Evolutionary conservation across 2,329 filamentous ascomycete genomes (phyloP), one percentile per base, ranked within the genome.

Genomic region (Cladosporium sphaerospermum): DNA sequence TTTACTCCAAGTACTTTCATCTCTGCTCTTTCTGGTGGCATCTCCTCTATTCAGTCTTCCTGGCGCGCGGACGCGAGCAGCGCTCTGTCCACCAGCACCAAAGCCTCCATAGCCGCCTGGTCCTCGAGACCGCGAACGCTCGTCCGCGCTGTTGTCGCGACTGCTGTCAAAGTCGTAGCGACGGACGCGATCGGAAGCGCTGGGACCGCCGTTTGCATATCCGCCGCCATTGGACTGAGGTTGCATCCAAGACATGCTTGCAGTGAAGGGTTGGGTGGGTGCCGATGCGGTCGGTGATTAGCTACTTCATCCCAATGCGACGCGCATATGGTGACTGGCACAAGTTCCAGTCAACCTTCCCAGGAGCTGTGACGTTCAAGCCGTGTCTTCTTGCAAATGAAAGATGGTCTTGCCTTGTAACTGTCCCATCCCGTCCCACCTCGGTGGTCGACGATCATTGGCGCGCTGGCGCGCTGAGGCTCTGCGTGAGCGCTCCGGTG

Each of bases 31-130:
- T 50, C 72, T 63, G 10, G 68, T 65, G 42, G 69, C 71, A 40
- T 65, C 66, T 47, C 66, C 67, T 53, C 75, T 67, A 48, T 76
- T 74, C 33, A 76, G 62, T 52, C 72, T 71, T 32, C 68, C 66
- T 7, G 63, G 62, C 4, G 59, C 62, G 28, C 57, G 62, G 11
- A 66, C 60, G 14, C 53, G 59, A 45, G 14, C 53, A 19, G 46
- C 51, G 32, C 57, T 50, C 48, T 55, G 57, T 45, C 50, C 50
- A 28, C 61, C 58, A 45, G 52, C 50, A 28, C 61, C 58, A 45
- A 65, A 65, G 45, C 68, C 71, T 11, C 69, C 70, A 58, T 73
- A 73, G 32, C 70, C 71, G 19, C 67, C 69, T 4, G 71, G 66
- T 6, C 71, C 65, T 34, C 70, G 59, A 41, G 64, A 67, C 42